Evolutionary conservation across 2,329 filamentous ascomycete genomes (phyloP), one percentile per base, ranked within the genome.

Genomic region (Calonectria montana): DNA sequence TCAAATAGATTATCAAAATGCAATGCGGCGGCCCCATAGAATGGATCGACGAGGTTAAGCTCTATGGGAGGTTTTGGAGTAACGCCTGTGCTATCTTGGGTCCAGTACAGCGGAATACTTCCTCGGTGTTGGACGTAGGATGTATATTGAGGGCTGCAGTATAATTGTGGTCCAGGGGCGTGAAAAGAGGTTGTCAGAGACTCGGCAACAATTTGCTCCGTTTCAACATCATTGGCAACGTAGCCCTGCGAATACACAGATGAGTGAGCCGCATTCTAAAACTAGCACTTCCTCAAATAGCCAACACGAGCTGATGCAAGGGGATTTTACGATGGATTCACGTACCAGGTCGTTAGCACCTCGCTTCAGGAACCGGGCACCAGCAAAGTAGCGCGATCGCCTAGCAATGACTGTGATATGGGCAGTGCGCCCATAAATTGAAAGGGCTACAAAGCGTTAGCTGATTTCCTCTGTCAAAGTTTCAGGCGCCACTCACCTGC

Each of bases 191-290:
- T 99, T 0, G 95, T 98, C 63, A 96, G 87, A 78, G 95, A 94
- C 81, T 99, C 97, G 0, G 96, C 97, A 6, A 99, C 96, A 72
- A 99, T 98, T 82, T 99, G 97, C 83, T 99, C 97, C 1, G 97
- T 98, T 84, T 99, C 97, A 27, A 99, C 97, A 83, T 99, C 97
- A 80, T 99, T 99, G 65, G 97, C 97, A 67, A 99, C 97, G 81
- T 97, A 97, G 16, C 97, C 96, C 81, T 87, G 55, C 15, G n/a
- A 9, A 43, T 45, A 45, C 29, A 15, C 1, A 50, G 27, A 31
- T 7, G 15, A 9, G 23, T 23, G 7, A 59, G 10, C 15, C 16
- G 15, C 16, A 7, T 41, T 59, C n/a, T 15, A 25, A 48, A 16
- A 21, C 2, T 23, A 25, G 21, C 3, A 9, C 18, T 39, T 25